phyloP scores from a whole-genome alignment of 2,329 filamentous ascomycete genomes.

The Anthostomella pinea region DNA sequence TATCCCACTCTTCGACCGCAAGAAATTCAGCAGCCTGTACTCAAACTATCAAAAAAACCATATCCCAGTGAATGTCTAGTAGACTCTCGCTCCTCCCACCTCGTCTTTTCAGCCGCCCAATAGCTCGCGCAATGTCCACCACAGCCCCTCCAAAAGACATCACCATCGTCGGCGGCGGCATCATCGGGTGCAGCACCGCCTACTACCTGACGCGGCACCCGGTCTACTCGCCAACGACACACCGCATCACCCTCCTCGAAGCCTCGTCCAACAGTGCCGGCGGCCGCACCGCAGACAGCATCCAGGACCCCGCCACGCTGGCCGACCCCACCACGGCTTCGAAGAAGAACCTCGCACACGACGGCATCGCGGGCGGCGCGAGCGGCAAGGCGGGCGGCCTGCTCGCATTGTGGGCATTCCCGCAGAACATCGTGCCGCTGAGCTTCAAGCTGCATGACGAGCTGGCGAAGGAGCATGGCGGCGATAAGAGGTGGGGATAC shows the following conservation, averaged over 20 bases:
- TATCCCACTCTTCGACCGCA: no score
- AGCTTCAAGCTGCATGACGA: constrained; percentile 69
- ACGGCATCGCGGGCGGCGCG: constrained; percentile 66
- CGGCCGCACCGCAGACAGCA: constrained; percentile 33
- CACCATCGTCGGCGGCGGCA: constrained; percentile 60
- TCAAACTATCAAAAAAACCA: no score
- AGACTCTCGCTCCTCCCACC: neutral
- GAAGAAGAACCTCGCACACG: constrained; percentile 32
- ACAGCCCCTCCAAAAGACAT: constrained; percentile 25
- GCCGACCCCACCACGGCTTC: constrained; percentile 23
- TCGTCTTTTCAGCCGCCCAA: neutral
- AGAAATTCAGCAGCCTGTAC: no score
- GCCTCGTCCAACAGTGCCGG: constrained; percentile 48
- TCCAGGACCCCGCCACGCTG: constrained; percentile 30
- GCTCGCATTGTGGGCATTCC: constrained; percentile 73
- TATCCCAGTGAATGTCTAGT: no score
- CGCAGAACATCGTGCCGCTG: constrained; percentile 65
- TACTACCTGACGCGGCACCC: constrained; percentile 73
- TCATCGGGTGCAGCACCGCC: constrained; percentile 71
- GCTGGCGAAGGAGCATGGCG: constrained; percentile 65
- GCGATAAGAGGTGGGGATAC: constrained; percentile 69
- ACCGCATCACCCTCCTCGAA: constrained; percentile 71
- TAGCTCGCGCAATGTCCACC: constrained; percentile 5
- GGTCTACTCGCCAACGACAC: constrained; percentile 59
- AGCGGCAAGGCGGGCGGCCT: constrained; percentile 77